A percentile compares a stretch with the other conserved stretches of the same genome.
phyloP scores from a whole-genome alignment of 805 yeast genomes.

The Ogataea saltuana region DNA sequence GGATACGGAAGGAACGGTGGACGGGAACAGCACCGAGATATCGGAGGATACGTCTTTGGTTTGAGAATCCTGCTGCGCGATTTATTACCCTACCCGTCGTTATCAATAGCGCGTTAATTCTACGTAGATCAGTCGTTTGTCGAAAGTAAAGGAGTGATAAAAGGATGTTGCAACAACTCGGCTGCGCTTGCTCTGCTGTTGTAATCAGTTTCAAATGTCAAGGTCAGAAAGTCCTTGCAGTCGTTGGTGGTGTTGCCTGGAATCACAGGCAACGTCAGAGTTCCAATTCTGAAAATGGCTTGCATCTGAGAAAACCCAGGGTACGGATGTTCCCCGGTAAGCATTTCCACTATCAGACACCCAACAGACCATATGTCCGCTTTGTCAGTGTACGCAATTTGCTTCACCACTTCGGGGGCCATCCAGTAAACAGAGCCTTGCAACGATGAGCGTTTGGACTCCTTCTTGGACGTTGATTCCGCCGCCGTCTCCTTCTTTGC shows the following conservation, averaged over 20 bases:
- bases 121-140: conserved; percentile 34
- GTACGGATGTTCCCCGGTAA: conserved; percentile 94
- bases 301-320: conserved; percentile 96
- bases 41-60: no score
- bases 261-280: conserved; percentile 74
- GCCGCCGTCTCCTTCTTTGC: conserved; percentile 24
- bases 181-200: conserved; percentile 72
- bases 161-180: conserved; percentile 65
- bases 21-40: no score
- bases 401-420: conserved; percentile 99
- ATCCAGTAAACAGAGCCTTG: conserved; percentile 98
- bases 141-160: conserved; percentile 50
- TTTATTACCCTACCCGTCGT: no score
- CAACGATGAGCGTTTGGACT: conserved; percentile 67
- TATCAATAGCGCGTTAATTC: no score
- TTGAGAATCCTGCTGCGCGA: no score
- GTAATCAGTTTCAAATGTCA: conserved; percentile 76
- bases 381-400: conserved; percentile 83
- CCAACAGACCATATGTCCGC: conserved; percentile 99
- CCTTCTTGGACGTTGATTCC: conserved; percentile 44
- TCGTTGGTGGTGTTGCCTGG: conserved; percentile 73
- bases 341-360: conserved; percentile 90
- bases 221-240: conserved; percentile 62
- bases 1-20: no score
- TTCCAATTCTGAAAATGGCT: conserved; percentile 92